Base-by-base conservation (phyloP, 768 basidiomycete genomes). In the Podaxis sp. region DNA sequence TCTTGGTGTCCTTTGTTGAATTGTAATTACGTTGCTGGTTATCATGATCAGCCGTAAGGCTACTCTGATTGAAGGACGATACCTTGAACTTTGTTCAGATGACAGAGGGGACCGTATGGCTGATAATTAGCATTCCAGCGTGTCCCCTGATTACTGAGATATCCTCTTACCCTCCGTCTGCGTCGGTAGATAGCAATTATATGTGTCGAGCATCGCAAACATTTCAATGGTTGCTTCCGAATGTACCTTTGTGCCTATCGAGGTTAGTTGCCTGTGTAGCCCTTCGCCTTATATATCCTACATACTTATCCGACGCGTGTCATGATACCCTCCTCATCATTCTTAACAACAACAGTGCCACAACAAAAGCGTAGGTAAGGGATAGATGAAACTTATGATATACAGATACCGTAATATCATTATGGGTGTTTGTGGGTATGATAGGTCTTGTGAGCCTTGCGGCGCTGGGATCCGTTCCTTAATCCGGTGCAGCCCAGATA, bases 1-100 rank as follows among this genome's bases (percentile, higher is more conserved):
- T 68, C 60, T 55, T 73, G 70, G 72, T 60, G 63, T 56, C 60
- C 71, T 64, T 57, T 56, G 58, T 64, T 67, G 58, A 66, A 71
- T 67, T 49, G 58, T 33, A 55, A 50, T 56, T 62, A 56, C 55
- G 61, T 56, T 37, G 46, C 54, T 56, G 36, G 48, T 51, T 62
- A 56, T 56, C 61, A 56, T 17, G 28, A 26, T 15, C 41, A 50
- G 38, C 36, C 55, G 20, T 50, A 28, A 26, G n/a, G 37, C 6
- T 22, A 17, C 28, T 56, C 46, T 49, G 24, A 49, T 28, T 26
- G 28, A 37, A 8, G 26, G 44, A 41, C 22, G 26, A 24, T 50
- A 12, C 26, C 22, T 28, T 50, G 40, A n/a, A 20, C 20, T 22
- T 17, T 20, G 20, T 46, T 20, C 44, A 24, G 49, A 15, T 28